These are phyloP conservation scores for Cryptococcus depauperatus DNA, from an alignment of 1,284 basidiomycete genomes.

Conservation along the genomic window DNA sequence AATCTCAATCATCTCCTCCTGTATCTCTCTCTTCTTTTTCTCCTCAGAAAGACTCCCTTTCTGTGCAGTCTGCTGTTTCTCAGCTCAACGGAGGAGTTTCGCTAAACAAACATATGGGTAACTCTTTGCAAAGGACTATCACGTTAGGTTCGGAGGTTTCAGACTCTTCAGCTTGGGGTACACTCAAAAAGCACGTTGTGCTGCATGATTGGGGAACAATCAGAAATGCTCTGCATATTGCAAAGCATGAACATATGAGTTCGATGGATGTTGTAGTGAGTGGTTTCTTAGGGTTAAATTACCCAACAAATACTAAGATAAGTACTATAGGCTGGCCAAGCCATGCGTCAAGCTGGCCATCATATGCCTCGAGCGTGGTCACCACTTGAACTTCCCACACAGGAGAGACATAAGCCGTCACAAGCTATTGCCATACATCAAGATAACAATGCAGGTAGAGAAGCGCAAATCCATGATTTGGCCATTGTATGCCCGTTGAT, in stretches of 20 bases:
- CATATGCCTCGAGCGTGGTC: constrained; percentile 11
- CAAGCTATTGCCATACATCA: constrained; percentile 14
- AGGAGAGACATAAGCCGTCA: neutral
- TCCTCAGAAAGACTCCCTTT: constrained; percentile 8
- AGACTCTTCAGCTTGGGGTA: constrained; percentile 19
- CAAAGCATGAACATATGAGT: constrained; percentile 67
- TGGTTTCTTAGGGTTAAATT: neutral
- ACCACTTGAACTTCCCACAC: neutral
- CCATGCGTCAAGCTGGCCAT: constrained; percentile 12
- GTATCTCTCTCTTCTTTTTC: constrained; percentile 20
- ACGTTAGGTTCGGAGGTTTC: constrained; percentile 4
- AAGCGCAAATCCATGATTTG: constrained; percentile 47
- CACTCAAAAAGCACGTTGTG: constrained; percentile 48
- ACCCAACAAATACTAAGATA: neutral
- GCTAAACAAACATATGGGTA: neutral
- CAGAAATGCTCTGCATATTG: constrained; percentile 56
- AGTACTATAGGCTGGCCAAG: constrained; percentile 10
- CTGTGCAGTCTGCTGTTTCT: neutral
- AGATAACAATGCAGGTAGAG: constrained; percentile 27
- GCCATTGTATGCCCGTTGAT: constrained; percentile 59
- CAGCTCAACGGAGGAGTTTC: neutral
- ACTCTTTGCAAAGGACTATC: neutral
- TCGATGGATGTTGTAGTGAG: constrained; percentile 66
- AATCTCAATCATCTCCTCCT: constrained; percentile 9
- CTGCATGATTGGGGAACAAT: constrained; percentile 47